Evolutionary conservation across 208 protist species (phyloP), one percentile per base, ranked within the genome.

Genomic region (Acanthamoeba triangularis): DNA sequence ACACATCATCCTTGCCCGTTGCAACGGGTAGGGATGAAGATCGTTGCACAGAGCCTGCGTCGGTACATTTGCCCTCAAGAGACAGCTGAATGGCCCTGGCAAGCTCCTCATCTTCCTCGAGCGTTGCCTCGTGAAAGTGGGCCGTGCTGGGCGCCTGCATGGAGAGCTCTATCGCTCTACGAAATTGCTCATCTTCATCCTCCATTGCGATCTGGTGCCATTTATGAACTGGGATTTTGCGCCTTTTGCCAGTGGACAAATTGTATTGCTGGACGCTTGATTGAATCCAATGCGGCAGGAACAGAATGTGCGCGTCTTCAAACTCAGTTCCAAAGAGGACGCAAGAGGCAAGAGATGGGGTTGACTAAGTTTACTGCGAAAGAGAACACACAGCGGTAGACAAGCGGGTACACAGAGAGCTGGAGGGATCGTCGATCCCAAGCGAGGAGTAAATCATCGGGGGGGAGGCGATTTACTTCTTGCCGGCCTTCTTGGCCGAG

Each of bases 401-500:
- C 52, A 23, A 20, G 18, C 18, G 18, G 18, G n/a, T 3, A 56
- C 52, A 56, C 52, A 56, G 52, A 56, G 52, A 56, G 52, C 52
- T 13, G 52, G 52, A 23, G 52, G 52, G 52, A 56, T 56, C 52
- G 52, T 56, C 52, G 52, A 56, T 56, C 52, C 52, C 52, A 11
- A 56, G 52, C 52, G 52, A 56, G 52, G 10, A 56, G 52, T 20
- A 56, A 56, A 56, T 56, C 52, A 14, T 4, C 11, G 52, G 16
- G 16, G 33, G 18, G 35, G 33, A 14, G 18, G n/a, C 10, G 25
- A 44, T 41, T 78, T 78, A 78, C 69, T 78, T 78, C 69, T 78
- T 78, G 69, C 69, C 69, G 69, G 69, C 69, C 69, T 78, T 78
- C 69, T 78, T 78, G 69, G 69, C 69, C 25, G 69, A 33, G 69